Percentiles rank a stretch among this genome's conserved stretches.
These are phyloP conservation scores for Dioszegia aurantiaca DNA, from an alignment of 768 basidiomycete genomes.

Conservation along the genomic window DNA sequence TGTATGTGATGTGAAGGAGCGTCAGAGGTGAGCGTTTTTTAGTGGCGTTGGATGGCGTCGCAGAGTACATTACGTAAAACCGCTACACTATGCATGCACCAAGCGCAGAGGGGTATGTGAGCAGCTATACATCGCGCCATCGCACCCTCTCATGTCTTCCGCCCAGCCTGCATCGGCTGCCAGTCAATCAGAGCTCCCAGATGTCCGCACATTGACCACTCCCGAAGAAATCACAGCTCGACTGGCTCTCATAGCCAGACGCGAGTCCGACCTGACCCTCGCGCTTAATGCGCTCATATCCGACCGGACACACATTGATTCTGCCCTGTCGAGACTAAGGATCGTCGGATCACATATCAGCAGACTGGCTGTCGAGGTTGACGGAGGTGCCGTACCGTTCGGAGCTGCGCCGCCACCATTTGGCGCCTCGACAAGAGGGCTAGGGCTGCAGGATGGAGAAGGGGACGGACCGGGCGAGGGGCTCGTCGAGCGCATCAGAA, in stretches of 20 bases:
- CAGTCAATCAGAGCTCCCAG: constrained; percentile 13
- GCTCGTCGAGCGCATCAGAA: constrained; percentile 47
- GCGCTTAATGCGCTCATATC: constrained; percentile 70
- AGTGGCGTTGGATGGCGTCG: not conserved
- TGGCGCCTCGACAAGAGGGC: constrained; percentile 19
- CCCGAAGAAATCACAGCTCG: constrained; percentile 43
- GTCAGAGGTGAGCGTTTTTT: not conserved
- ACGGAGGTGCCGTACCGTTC: constrained; percentile 17
- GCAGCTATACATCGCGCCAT: too few relatives aligned
- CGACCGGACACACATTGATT: constrained; percentile 64
- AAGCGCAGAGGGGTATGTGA: too few relatives aligned
- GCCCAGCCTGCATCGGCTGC: constrained; percentile 15
- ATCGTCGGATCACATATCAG: constrained; percentile 29
- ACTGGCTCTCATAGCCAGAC: constrained; percentile 60
- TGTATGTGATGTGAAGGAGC: too few relatives aligned
- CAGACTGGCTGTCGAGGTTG: constrained; percentile 26
- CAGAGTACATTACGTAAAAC: not conserved
- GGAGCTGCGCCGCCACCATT: not conserved
- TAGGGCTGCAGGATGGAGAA: constrained; percentile 62
- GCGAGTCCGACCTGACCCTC: constrained; percentile 72
- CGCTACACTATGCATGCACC: too few relatives aligned
- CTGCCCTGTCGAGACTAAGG: constrained; percentile 30
- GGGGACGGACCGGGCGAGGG: constrained; percentile 48
- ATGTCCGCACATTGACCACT: constrained; percentile 36
- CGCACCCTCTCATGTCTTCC: constrained; percentile 14